These are phyloP conservation scores for Alliaria petiolata DNA, from an alignment of 345 rosid genomes.

Conservation along the genomic window DNA sequence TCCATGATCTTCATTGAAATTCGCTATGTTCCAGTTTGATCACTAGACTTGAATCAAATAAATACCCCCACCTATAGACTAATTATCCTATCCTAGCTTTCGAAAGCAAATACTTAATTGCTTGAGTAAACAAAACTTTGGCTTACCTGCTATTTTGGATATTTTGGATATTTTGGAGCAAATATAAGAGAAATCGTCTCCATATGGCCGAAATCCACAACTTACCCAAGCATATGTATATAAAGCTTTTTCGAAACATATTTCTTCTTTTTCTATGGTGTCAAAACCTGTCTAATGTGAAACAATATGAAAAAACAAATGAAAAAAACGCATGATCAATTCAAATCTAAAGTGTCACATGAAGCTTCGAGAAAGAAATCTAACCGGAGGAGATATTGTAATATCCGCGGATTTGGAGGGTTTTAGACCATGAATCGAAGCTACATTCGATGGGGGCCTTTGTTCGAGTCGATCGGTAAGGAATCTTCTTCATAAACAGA, in stretches of 20 bases:
- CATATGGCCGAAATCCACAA: constrained; percentile 99
- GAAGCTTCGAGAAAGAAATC: no score
- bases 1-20: background rate
- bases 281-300: constrained; percentile 56
- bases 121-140: constrained; percentile 1
- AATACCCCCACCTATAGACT: background rate
- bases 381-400: no score
- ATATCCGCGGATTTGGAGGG: no score
- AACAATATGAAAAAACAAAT: background rate
- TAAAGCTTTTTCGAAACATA: constrained; percentile 99
- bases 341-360: background rate
- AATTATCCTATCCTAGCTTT: constrained; percentile 15
- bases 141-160: constrained; percentile 93
- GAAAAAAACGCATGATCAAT: background rate
- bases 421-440: no score
- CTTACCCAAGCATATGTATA: constrained; percentile 93
- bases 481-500: no score
- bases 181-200: constrained; percentile 99
- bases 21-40: background rate
- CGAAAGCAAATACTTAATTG: background rate
- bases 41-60: background rate
- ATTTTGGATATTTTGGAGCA: constrained; percentile 97
- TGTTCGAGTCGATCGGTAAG: no score
- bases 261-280: constrained; percentile 97
- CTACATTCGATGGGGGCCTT: no score